These are phyloP conservation scores for Leccinum broughii DNA, from an alignment of 768 basidiomycete species.

Conservation along the genomic window DNA sequence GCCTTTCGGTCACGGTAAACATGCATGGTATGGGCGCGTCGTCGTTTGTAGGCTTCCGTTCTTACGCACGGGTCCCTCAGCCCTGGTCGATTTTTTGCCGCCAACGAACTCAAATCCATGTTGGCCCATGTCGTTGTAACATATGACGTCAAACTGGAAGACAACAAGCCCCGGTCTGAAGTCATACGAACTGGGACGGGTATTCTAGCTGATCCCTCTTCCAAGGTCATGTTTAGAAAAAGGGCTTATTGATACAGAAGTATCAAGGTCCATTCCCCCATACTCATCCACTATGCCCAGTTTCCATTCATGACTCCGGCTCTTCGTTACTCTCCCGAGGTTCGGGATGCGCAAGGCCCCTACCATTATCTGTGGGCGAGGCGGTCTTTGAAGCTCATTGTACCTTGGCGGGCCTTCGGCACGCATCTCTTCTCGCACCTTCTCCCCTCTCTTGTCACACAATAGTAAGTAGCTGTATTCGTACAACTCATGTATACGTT, in stretches of 20 bases:
- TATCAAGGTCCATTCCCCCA: neutral
- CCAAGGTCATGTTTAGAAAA: neutral
- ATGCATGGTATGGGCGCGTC: neutral
- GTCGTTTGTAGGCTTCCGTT: neutral
- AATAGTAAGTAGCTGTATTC: too few species aligned
- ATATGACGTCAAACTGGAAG: neutral
- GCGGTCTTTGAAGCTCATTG: too few species aligned
- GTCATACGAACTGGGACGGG: neutral
- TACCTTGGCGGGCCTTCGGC: too few species aligned
- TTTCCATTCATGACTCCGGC: too few species aligned
- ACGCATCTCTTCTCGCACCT: too few species aligned
- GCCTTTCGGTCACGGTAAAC: neutral
- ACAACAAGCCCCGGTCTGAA: neutral
- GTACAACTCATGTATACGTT: too few species aligned
- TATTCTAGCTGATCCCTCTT: neutral
- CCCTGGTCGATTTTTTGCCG: constrained; percentile 15
- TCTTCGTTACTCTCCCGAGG: too few species aligned
- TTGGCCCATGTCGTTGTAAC: neutral
- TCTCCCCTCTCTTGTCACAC: too few species aligned
- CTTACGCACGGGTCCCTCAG: neutral
- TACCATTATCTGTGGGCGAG: too few species aligned
- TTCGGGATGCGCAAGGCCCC: too few species aligned
- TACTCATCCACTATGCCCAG: too few species aligned
- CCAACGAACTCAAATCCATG: neutral
- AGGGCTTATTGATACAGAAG: neutral